These are phyloP conservation scores for Saccharata proteae DNA, from an alignment of 2,329 filamentous ascomycete genomes.

Conservation along the genomic window DNA sequence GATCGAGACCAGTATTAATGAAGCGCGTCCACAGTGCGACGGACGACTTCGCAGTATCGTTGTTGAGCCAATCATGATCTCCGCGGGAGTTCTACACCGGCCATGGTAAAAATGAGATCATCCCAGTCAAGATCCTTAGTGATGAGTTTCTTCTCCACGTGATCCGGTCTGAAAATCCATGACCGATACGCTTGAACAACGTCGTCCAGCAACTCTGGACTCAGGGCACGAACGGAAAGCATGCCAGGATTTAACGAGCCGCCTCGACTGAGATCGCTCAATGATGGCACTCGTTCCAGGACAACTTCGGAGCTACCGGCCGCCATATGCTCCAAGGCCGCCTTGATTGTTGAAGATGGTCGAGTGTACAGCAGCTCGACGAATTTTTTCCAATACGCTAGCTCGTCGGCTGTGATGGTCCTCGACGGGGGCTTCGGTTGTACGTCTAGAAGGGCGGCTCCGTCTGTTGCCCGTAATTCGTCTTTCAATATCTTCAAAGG, in stretches of 20 bases:
- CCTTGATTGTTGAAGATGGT: neutral
- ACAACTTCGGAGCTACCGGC: conserved; percentile 2
- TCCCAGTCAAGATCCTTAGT: neutral
- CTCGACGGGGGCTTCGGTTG: conserved; percentile 38
- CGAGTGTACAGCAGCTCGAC: neutral
- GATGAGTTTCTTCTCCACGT: conserved; percentile 9
- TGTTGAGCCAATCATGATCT: too few relatives aligned
- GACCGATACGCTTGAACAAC: conserved; percentile 18
- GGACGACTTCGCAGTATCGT: too few relatives aligned
- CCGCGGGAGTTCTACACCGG: too few relatives aligned
- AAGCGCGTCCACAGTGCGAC: too few relatives aligned
- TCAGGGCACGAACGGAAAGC: conserved; percentile 20
- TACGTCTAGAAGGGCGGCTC: conserved; percentile 52
- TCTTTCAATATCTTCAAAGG: conserved; percentile 45
- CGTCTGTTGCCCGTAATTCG: conserved; percentile 56
- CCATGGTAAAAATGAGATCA: neutral
- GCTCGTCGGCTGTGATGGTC: conserved; percentile 7
- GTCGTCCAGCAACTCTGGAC: conserved; percentile 20
- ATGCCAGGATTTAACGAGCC: conserved; percentile 20
- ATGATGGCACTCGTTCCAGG: conserved; percentile 12
- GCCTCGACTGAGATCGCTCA: conserved; percentile 20
- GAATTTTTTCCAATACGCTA: conserved; percentile 2
- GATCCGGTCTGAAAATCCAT: conserved; percentile 22
- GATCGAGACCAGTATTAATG: too few relatives aligned
- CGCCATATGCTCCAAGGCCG: neutral